phyloP scores from a whole-genome alignment of 2,329 filamentous ascomycete genomes.

The Trichophyton benhamiae region DNA sequence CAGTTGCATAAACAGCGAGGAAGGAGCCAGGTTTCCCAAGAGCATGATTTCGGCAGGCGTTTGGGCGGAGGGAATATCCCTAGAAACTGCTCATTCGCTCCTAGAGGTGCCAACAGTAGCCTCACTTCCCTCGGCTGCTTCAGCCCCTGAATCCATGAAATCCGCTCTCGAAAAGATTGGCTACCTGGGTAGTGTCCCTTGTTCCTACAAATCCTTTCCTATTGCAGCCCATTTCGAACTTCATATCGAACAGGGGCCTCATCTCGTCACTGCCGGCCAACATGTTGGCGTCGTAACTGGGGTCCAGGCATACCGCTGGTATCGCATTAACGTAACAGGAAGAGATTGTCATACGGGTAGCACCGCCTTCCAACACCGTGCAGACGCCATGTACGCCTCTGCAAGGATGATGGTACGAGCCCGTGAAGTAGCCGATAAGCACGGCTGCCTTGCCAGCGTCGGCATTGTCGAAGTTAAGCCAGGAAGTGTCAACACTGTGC shows the following conservation, averaged over 20 bases:
- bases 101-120: slow-evolving; percentile 45
- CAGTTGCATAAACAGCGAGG: slow-evolving; percentile 45
- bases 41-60: slow-evolving; percentile 65
- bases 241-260: slow-evolving; percentile 73
- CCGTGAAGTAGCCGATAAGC: slow-evolving; percentile 48
- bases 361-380: slow-evolving; percentile 53
- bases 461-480: slow-evolving; percentile 56
- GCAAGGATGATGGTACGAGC: slow-evolving; percentile 55
- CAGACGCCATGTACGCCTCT: slow-evolving; percentile 57
- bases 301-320: slow-evolving; percentile 66
- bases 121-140: slow-evolving; percentile 35
- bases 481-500: slow-evolving; percentile 62
- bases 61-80: slow-evolving; percentile 56
- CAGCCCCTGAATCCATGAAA: slow-evolving; percentile 50
- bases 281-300: slow-evolving; percentile 60
- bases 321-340: slow-evolving; percentile 53
- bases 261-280: slow-evolving; percentile 52
- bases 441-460: slow-evolving; percentile 53
- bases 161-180: slow-evolving; percentile 59
- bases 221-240: slow-evolving; percentile 71
- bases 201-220: slow-evolving; percentile 47
- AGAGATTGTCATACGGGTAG: slow-evolving; percentile 64
- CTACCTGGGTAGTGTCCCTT: slow-evolving; percentile 50
- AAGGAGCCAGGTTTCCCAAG: slow-evolving; percentile 66
- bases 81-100: slow-evolving; percentile 50